Evolutionary conservation across 257 asterid genomes (phyloP), one percentile per base, ranked within the genome.

Genomic region (Pogostemon cablin): DNA sequence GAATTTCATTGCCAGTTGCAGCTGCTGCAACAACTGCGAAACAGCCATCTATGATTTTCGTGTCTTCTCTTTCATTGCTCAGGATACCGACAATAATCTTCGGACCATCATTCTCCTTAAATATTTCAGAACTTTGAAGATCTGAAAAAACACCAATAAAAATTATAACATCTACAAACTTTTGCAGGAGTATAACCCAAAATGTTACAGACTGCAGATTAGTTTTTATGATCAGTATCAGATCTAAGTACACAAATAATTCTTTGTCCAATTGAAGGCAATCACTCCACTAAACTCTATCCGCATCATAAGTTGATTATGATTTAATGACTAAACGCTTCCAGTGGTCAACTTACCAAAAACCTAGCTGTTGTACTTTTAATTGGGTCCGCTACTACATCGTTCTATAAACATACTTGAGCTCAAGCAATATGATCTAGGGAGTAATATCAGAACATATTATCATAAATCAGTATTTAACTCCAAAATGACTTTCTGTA

Each of bases 1-100:
- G 76, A 76, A 93, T 92, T 84, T 91, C 99, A 53, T 93, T 91
- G n/a, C 96, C 91, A 9, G 95, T 80, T 47, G 99, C 87, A 72
- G 98, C 96, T 4, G 96, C 96, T 74, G 96, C 81, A 46, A 93
- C 87, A 65, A 93, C 96, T 62, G 89, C 75, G 62, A 91, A 93
- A 66, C 91, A 87, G 67, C 89, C 73, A 70, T 88, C 86, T 81
- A 93, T 79, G 79, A 88, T 75, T 63, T 80, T 81, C 63, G 55
- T 66, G 75, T 85, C 82, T 73, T 85, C 77, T 46, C 68, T 81
- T 75, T 81, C 85, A 77, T 81, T 82, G 46, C 65, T 80, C 48
- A 91, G 55, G 72, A 89, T 84, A 68, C 50, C 86, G 41, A 83
- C 72, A 65, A 91, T 79, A 55, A 89, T 78, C 76, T 80, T 83